Conservation (phyloP, 2,329 filamentous ascomycete species). For the Penicillium hesseltinei region DNA sequence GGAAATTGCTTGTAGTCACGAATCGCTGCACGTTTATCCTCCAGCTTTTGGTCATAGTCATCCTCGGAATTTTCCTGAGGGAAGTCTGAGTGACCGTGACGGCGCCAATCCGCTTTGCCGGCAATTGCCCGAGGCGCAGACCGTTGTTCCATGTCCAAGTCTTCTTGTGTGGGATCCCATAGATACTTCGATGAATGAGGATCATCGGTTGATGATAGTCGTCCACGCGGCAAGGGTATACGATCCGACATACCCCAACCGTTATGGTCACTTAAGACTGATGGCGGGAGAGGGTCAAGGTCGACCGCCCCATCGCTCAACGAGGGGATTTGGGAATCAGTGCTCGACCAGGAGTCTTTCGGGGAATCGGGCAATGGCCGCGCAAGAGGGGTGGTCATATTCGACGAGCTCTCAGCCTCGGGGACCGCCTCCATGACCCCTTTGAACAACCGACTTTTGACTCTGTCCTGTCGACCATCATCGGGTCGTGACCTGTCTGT, state of each 20-base stretch:
- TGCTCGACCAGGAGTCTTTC: conserved; percentile 11
- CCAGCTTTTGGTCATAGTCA: conserved; percentile 41
- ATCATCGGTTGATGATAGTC: conserved; percentile 29
- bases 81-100: conserved; percentile 26
- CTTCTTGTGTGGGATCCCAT: conserved; percentile 22
- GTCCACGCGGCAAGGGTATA: conserved; percentile 21
- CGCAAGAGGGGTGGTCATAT: conserved; percentile 56
- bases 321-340: conserved; percentile 33
- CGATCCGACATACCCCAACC: conserved; percentile 32
- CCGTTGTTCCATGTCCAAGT: conserved; percentile 33
- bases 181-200: conserved; percentile 22
- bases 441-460: conserved; percentile 46
- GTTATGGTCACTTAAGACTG: conserved; percentile 41
- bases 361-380: conserved; percentile 41
- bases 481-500: conserved; percentile 26
- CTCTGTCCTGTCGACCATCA: conserved; percentile 38
- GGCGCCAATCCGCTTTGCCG: conserved; percentile 40
- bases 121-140: conserved; percentile 44
- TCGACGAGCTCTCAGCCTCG: conserved; percentile 52
- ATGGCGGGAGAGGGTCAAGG: conserved; percentile 45
- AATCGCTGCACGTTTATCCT: conserved; percentile 44
- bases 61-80: conserved; percentile 32
- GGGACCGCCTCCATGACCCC: conserved; percentile 40
- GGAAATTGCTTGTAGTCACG: conserved; percentile 51
- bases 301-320: conserved; percentile 37